Evolutionary conservation across 2,329 filamentous ascomycete genomes (phyloP), one percentile per base, ranked within the genome.

Genomic region (Scortechinia acanthostroma): DNA sequence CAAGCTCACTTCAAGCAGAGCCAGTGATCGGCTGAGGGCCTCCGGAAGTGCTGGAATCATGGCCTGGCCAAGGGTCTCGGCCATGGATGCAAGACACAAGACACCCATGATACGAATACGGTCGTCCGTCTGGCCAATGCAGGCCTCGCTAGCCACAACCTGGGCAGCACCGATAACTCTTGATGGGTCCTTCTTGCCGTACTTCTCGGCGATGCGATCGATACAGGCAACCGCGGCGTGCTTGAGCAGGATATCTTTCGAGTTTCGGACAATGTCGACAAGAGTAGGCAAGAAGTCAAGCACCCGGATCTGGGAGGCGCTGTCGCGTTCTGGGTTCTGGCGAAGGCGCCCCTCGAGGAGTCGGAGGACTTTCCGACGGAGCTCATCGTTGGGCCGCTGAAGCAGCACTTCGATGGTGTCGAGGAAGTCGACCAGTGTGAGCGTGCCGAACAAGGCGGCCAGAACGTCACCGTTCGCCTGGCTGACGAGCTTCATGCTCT

Each of bases 141-240:
- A 91, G 51, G 86, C 72, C 45, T 80, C 69, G 35, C 90, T 82
- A 28, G 87, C 82, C 54, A 98, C 85, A 1, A 84, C 85, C 48
- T 81, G 72, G 3, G 90, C 88, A 3, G 90, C 86, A 3, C 77
- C 77, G 21, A 86, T 74, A 40, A 95, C 86, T 40, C 81, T 83
- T 52, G 86, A 80, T 1, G 86, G 73, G 56, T 95, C 88, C 61
- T 91, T 94, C 70, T 93, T 94, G 52, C 93, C 94, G 60, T 95
- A 97, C 61, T 91, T 91, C 64, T 96, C 91, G 2, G 88, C 80
- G 50, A 98, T 94, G 62, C 88, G 88, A 65, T 96, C 91, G 40
- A 97, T 84, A 54, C 91, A 97, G 25, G 83, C 82, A 49, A 98
- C 83, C 1, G 91, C 88, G 10, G 88, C 89, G 55, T 90, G 84